phyloP scores from a whole-genome alignment of 495 filamentous ascomycete species.

The Penicillium diatomitis region DNA sequence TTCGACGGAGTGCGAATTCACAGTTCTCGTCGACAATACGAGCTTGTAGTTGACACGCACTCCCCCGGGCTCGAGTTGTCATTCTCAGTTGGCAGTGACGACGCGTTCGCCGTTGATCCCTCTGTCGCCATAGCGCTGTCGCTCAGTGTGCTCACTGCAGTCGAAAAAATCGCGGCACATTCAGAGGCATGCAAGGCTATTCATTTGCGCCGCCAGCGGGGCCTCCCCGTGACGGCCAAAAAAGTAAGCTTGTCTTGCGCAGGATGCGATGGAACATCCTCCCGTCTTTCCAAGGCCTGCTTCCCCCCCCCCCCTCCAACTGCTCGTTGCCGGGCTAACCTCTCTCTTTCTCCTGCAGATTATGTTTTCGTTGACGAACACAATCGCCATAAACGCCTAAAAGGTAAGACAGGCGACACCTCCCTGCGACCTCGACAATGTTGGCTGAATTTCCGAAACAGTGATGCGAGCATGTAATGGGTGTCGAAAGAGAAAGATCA shows the following conservation, averaged over 20 bases:
- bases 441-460: slow-evolving; percentile 24
- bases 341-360: slow-evolving; percentile 42
- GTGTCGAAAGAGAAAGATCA: slow-evolving; percentile 74
- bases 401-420: slow-evolving; percentile 50
- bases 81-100: no score
- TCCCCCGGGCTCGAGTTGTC: no score
- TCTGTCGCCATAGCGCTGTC: no score
- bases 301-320: no score
- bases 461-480: slow-evolving; percentile 99
- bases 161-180: no score
- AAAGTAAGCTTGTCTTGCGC: slow-evolving; percentile 22
- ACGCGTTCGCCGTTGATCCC: no score
- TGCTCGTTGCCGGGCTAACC: background rate
- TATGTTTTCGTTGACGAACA: slow-evolving; percentile 99
- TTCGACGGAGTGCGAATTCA: background rate
- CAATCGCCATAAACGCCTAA: slow-evolving; percentile 93
- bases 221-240: slow-evolving; percentile 36
- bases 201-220: slow-evolving; percentile 39
- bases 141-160: no score
- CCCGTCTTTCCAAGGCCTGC: no score
- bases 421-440: background rate
- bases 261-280: background rate
- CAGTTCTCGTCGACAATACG: background rate
- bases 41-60: no score
- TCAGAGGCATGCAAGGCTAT: slow-evolving; percentile 32